A percentile compares a stretch with the other conserved stretches of the same genome.
Evolutionary conservation across 2,329 filamentous ascomycete genomes (phyloP).

Genomic region (Fusarium sp.): DNA sequence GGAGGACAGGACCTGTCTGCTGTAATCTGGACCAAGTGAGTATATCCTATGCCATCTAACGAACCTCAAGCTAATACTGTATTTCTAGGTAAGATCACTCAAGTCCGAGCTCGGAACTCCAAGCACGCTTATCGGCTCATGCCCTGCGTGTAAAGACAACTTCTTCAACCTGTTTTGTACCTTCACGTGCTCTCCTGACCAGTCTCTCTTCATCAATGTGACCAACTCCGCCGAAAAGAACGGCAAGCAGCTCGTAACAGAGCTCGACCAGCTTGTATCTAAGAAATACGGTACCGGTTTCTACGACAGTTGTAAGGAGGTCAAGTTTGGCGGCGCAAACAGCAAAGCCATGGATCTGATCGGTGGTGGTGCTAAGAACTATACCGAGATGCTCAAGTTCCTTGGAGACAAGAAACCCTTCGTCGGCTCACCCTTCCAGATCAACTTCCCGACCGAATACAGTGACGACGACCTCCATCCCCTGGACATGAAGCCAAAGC

Average conservation of each 20-base stretch:
- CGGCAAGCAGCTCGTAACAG: slow-evolving; percentile 77
- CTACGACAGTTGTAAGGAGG: slow-evolving; percentile 98
- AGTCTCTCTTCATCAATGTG: slow-evolving; percentile 95
- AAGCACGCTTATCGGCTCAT: slow-evolving; percentile 89
- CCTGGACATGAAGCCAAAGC: slow-evolving; percentile 79
- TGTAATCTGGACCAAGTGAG: slow-evolving; percentile 83
- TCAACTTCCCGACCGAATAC: slow-evolving; percentile 83
- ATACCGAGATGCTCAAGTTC: slow-evolving; percentile 88
- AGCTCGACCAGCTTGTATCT: slow-evolving; percentile 90
- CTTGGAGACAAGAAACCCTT: slow-evolving; percentile 87
- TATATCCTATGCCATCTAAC: slow-evolving; percentile 31
- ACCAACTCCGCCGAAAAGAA: slow-evolving; percentile 77
- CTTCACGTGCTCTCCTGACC: slow-evolving; percentile 97
- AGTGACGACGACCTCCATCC: slow-evolving; percentile 78
- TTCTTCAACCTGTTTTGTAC: slow-evolving; percentile 99
- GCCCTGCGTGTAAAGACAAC: slow-evolving; percentile 97
- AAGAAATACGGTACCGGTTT: slow-evolving; percentile 87
- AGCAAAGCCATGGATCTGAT: slow-evolving; percentile 96
- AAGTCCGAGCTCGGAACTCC: slow-evolving; percentile 88
- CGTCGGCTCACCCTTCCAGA: slow-evolving; percentile 95
- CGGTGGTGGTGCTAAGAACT: slow-evolving; percentile 93
- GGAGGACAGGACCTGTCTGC: slow-evolving; percentile 86
- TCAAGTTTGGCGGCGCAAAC: slow-evolving; percentile 96
- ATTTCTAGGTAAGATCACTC: slow-evolving; percentile 77
- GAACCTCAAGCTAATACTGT: slow-evolving; percentile 22